A percentile compares a stretch with the other conserved stretches of the same genome.
phyloP scores from a whole-genome alignment of 208 protist genomes.

The Acanthamoeba triangularis region DNA sequence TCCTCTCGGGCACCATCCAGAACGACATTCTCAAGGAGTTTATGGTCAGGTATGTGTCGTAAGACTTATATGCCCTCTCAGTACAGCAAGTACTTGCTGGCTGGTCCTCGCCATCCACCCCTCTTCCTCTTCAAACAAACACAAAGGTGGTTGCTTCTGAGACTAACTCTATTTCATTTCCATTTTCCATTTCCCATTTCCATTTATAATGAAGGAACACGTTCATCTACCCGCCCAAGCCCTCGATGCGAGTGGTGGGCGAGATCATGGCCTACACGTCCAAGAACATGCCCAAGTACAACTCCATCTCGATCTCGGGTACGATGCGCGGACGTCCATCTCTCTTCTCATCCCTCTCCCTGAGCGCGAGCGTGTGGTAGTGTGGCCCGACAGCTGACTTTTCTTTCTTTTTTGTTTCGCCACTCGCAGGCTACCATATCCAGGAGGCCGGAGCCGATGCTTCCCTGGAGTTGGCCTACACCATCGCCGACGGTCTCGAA shows the following conservation, averaged over 20 bases:
- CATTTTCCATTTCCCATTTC: too few species aligned
- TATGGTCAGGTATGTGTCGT: slow-evolving; percentile 92
- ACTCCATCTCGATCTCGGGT: slow-evolving; percentile 91
- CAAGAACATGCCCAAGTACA: slow-evolving; percentile 97
- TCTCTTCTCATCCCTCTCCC: not conserved
- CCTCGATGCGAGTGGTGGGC: slow-evolving; percentile 95
- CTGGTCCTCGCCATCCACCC: too few species aligned
- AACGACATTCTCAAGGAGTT: slow-evolving; percentile 99
- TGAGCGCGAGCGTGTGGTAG: too few species aligned
- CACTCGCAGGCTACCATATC: slow-evolving; percentile 97
- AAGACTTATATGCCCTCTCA: not conserved
- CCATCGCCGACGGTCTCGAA: slow-evolving; percentile 97
- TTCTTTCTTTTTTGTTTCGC: slow-evolving; percentile 83
- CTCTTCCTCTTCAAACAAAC: not conserved
- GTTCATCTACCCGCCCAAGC: slow-evolving; percentile 97
- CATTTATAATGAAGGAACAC: slow-evolving; percentile 92
- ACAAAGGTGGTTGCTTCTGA: not conserved
- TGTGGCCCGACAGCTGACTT: too few species aligned
- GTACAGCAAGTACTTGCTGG: too few species aligned
- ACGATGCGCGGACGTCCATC: not conserved
- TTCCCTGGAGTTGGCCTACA: slow-evolving; percentile 96
- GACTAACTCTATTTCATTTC: too few species aligned
- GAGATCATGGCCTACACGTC: slow-evolving; percentile 97
- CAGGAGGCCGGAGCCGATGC: slow-evolving; percentile 96
- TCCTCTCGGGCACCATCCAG: slow-evolving; percentile 97